phyloP scores from a whole-genome alignment of 331 rosid genomes.

The Malus hybrid region DNA sequence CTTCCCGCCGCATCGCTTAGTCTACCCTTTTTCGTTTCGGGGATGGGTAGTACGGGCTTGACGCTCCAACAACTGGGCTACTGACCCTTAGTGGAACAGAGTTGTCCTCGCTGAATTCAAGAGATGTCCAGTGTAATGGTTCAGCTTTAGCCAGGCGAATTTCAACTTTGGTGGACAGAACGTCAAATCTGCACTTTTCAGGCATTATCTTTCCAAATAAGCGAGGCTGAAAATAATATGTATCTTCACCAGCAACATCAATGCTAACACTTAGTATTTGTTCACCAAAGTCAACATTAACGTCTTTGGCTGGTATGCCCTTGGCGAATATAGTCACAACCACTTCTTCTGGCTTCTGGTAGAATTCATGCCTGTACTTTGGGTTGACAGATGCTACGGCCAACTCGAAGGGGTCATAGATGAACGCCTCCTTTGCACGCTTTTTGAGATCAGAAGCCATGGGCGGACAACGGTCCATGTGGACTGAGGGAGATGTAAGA shows the following conservation, averaged over 20 bases:
- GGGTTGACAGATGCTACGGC: slow-evolving; percentile 25
- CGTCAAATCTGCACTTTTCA: slow-evolving; percentile 39
- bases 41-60: slow-evolving; percentile 58
- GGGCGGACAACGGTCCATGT: no score
- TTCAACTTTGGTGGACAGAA: slow-evolving; percentile 76
- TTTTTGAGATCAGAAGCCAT: no score
- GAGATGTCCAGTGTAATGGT: slow-evolving; percentile 44
- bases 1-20: slow-evolving; percentile 1
- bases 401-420: not conserved
- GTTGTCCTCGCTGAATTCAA: slow-evolving; percentile 35
- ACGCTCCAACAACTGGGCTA: slow-evolving; percentile 43
- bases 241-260: slow-evolving; percentile 52
- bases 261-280: slow-evolving; percentile 74
- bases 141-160: slow-evolving; percentile 76
- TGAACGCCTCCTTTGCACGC: no score
- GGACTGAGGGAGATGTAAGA: no score
- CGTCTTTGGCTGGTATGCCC: slow-evolving; percentile 42
- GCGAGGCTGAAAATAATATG: slow-evolving; percentile 61
- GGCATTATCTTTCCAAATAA: slow-evolving; percentile 79
- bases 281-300: slow-evolving; percentile 68
- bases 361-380: slow-evolving; percentile 38
- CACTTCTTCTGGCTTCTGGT: no score
- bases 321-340: no score
- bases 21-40: slow-evolving; percentile 39
- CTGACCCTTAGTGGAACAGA: slow-evolving; percentile 25